Evolutionary conservation across 148 eudicot genomes (phyloP).

Genomic region (Rhododendron ovatum): DNA sequence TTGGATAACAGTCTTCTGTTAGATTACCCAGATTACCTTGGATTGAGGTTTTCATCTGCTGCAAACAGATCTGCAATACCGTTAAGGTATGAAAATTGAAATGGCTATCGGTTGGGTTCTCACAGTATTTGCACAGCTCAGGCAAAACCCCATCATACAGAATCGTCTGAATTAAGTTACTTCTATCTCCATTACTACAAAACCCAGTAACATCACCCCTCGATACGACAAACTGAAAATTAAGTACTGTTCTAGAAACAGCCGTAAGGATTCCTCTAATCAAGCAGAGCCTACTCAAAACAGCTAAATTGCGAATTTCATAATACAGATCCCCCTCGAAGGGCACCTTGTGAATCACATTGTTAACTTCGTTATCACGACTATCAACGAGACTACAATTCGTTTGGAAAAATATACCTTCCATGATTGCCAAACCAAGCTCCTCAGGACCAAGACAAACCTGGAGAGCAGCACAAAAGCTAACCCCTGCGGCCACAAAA

Average conservation of each 20-base stretch:
- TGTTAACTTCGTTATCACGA: constrained; percentile 20
- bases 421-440: constrained; percentile 61
- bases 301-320: constrained; percentile 46
- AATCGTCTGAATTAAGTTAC: constrained; percentile 34
- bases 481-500: constrained; percentile 92
- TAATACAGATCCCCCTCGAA: constrained; percentile 52
- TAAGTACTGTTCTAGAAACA: constrained; percentile 70
- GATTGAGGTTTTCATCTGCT: constrained; percentile 85
- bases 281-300: constrained; percentile 79
- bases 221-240: constrained; percentile 34
- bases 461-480: constrained; percentile 86
- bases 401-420: constrained; percentile 46
- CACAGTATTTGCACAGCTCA: constrained; percentile 76
- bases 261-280: constrained; percentile 90
- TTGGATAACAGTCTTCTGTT: constrained; percentile 33
- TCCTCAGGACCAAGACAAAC: constrained; percentile 64
- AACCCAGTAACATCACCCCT: constrained; percentile 13
- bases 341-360: constrained; percentile 43
- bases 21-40: constrained; percentile 38
- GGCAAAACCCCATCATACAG: constrained; percentile 86
- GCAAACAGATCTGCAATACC: constrained; percentile 93
- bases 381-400: constrained; percentile 23
- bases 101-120: constrained; percentile 92
- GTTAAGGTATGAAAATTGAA: constrained; percentile 91
- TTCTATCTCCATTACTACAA: constrained; percentile 21